phyloP scores from a whole-genome alignment of 768 basidiomycete species.

The Lentinus tigrinus region DNA sequence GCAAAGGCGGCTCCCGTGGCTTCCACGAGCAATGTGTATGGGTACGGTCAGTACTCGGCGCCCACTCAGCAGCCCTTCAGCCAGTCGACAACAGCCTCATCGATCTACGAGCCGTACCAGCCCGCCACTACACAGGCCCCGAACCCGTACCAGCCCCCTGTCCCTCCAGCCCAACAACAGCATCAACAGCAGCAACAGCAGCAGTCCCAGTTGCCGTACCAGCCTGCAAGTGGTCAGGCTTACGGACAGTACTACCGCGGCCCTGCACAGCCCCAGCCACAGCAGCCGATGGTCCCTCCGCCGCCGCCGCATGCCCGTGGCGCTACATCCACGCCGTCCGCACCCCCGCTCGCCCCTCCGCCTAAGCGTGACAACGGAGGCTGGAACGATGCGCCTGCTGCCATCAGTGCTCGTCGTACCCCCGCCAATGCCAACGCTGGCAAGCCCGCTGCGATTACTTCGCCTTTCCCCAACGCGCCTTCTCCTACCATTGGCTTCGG shows the following conservation, averaged over 20 bases:
- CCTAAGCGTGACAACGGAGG: slow-evolving; percentile 69
- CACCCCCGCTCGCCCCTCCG: slow-evolving; percentile 46
- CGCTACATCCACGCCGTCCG: slow-evolving; percentile 40
- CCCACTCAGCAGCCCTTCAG: slow-evolving; percentile 22
- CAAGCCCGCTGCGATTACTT: slow-evolving; percentile 74
- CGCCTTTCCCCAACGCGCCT: slow-evolving; percentile 80
- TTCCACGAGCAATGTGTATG: slow-evolving; percentile 19
- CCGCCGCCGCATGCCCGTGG: slow-evolving; percentile 37
- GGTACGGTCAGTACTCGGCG: slow-evolving; percentile 22
- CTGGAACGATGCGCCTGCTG: slow-evolving; percentile 87
- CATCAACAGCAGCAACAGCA: slow-evolving; percentile 18
- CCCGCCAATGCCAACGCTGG: slow-evolving; percentile 46
- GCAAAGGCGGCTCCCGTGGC: slow-evolving; percentile 18
- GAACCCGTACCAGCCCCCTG: slow-evolving; percentile 22
- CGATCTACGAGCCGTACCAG: slow-evolving; percentile 22
- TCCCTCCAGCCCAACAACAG: slow-evolving; percentile 8
- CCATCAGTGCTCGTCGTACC: slow-evolving; percentile 46
- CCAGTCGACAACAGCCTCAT: slow-evolving; percentile 18
- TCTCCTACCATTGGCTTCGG: slow-evolving; percentile 19
- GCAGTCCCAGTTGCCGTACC: slow-evolving; percentile 13
- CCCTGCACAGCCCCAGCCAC: slow-evolving; percentile 34
- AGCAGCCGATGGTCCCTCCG: slow-evolving; percentile 11
- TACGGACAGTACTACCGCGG: slow-evolving; percentile 31
- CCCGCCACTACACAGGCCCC: slow-evolving; percentile 14
- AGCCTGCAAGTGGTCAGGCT: slow-evolving; percentile 13